A percentile compares a stretch with the other conserved stretches of the same genome.
Evolutionary conservation across 2,329 filamentous ascomycete species (phyloP).

Genomic region (Pseudogymnoascus sp.): DNA sequence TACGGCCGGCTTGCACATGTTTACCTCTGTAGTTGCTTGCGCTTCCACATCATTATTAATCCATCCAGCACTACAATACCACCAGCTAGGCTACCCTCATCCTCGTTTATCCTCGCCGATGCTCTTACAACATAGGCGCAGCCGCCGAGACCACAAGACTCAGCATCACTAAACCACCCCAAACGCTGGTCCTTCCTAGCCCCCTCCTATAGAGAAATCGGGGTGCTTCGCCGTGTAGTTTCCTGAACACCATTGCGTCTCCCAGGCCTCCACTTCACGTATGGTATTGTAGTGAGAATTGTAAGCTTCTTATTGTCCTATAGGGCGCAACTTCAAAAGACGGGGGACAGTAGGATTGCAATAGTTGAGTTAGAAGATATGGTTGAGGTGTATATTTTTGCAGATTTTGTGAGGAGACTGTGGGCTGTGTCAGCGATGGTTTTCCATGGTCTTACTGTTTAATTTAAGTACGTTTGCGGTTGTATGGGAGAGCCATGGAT

Average conservation of each 20-base stretch:
- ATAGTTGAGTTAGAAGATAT: background rate
- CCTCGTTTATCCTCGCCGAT: background rate
- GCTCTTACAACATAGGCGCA: background rate
- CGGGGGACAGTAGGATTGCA: background rate
- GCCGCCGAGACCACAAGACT: background rate
- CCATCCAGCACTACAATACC: background rate
- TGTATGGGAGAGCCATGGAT: too few species aligned
- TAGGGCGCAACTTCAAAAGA: background rate
- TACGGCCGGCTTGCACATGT: too few species aligned
- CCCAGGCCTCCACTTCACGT: background rate
- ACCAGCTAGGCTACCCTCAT: background rate
- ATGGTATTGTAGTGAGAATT: too few species aligned
- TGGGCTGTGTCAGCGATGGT: too few species aligned
- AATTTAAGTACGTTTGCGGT: too few species aligned
- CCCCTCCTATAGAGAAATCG: background rate
- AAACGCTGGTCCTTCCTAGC: background rate
- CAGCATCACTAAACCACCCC: background rate
- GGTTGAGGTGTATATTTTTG: background rate
- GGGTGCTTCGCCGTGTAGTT: background rate
- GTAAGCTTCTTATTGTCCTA: background rate
- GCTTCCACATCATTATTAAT: background rate
- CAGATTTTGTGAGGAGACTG: too few species aligned
- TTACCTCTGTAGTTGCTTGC: too few species aligned
- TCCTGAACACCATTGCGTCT: background rate
- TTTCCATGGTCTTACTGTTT: too few species aligned